These are phyloP conservation scores for Irpex sp. DNA, from an alignment of 1,284 basidiomycete genomes.

Conservation along the genomic window DNA sequence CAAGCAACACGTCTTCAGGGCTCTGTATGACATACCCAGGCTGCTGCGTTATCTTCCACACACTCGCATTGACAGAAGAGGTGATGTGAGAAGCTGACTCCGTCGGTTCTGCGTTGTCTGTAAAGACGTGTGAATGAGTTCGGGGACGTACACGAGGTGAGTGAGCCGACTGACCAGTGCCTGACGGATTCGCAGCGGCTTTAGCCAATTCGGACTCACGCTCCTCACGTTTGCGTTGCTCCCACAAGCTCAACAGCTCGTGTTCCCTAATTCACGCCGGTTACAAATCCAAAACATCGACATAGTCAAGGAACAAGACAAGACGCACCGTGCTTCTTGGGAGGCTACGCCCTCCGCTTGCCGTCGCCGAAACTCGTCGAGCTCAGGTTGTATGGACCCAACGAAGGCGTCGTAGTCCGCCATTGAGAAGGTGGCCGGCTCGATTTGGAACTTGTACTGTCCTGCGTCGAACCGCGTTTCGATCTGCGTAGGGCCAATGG, in stretches of 20 bases:
- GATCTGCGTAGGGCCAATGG: constrained; percentile 31
- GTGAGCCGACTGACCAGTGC: background rate
- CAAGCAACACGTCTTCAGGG: constrained; percentile 45
- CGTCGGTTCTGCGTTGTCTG: background rate
- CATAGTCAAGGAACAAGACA: background rate
- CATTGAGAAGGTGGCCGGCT: constrained; percentile 50
- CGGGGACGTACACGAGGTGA: background rate
- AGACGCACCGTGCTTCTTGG: constrained; percentile 40
- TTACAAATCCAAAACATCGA: background rate
- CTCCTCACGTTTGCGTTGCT: constrained; percentile 8
- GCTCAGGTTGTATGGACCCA: constrained; percentile 38
- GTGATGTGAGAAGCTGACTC: constrained; percentile 17
- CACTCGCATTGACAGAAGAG: constrained; percentile 48
- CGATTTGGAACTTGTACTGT: constrained; percentile 56
- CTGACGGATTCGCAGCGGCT: too few species aligned
- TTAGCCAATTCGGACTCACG: background rate
- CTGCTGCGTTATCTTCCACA: constrained; percentile 54
- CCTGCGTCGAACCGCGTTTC: constrained; percentile 62
- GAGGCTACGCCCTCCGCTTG: constrained; percentile 33
- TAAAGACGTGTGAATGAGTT: background rate
- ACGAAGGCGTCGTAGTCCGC: constrained; percentile 45
- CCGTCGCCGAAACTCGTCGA: constrained; percentile 38
- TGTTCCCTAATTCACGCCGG: constrained; percentile 25
- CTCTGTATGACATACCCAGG: constrained; percentile 43
- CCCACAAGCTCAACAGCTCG: constrained; percentile 33